phyloP scores from a whole-genome alignment of 768 basidiomycete species.

The Rhodotorula taiwanensis region DNA sequence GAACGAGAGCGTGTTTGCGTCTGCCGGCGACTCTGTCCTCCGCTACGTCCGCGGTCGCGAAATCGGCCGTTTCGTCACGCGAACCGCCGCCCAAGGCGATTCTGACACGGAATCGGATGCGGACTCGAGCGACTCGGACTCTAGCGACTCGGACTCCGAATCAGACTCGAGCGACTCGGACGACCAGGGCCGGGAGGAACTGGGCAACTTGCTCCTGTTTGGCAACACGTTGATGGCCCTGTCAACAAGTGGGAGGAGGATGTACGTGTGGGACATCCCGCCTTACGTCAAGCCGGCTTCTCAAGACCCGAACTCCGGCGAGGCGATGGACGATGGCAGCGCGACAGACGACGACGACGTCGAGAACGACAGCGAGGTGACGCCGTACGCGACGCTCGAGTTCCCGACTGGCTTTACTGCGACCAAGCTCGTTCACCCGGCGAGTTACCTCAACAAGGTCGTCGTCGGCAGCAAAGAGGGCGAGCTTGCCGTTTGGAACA shows the following conservation, averaged over 20 bases:
- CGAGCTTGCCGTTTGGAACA: slow-evolving; percentile 85
- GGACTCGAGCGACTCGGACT: not conserved
- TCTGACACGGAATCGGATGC: slow-evolving; percentile 1
- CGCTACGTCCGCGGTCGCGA: slow-evolving; percentile 86
- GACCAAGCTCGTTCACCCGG: slow-evolving; percentile 78
- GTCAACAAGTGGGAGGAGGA: slow-evolving; percentile 65
- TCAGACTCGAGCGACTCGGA: slow-evolving; percentile 8
- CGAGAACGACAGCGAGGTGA: slow-evolving; percentile 44
- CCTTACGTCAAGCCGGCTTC: slow-evolving; percentile 52
- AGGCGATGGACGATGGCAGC: not conserved
- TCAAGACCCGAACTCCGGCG: slow-evolving; percentile 7
- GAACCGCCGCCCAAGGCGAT: not conserved
- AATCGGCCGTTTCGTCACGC: slow-evolving; percentile 51
- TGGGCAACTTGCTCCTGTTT: slow-evolving; percentile 68
- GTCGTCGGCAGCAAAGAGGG: slow-evolving; percentile 77
- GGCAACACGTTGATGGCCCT: slow-evolving; percentile 73
- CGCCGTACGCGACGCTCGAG: slow-evolving; percentile 60
- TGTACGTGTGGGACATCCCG: slow-evolving; percentile 70
- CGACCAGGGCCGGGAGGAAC: slow-evolving; percentile 1
- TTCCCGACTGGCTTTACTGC: slow-evolving; percentile 82
- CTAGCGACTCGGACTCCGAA: slow-evolving; percentile 11
- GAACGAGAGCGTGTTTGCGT: slow-evolving; percentile 76
- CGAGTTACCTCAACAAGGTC: slow-evolving; percentile 94
- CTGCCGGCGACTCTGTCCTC: slow-evolving; percentile 60
- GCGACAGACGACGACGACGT: slow-evolving; percentile 2